Evolutionary conservation across 1,284 basidiomycete species (phyloP), one percentile per base, ranked within the genome.

Genomic region (Ustilago nuda): DNA sequence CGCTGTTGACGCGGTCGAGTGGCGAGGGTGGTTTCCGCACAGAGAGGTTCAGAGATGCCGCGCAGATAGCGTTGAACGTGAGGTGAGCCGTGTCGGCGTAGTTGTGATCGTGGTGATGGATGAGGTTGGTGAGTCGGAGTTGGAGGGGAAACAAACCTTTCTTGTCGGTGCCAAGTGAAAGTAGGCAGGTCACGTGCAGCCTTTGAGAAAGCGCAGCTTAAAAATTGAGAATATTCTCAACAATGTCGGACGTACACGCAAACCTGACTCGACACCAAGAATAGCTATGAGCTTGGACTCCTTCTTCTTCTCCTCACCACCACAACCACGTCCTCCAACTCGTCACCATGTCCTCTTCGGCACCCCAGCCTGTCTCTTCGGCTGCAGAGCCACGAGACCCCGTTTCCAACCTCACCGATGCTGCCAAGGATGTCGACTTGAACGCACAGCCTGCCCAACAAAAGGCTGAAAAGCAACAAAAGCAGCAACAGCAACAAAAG

Each of bases 291-390:
- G 55, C 59, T 66, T 53, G 56, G 56, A 53, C 60, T 62, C 41
- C 17, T 33, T 32, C 33, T 36, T 17, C n/a, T 19, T 51, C 11
- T 37, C 45, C 27, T 27, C 45, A 33, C 27, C 35, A 36, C 57
- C 13, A 36, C 43, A 4, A 50, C 43, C n/a, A 32, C 37, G n/a
- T 12, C 53, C 39, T 8, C 50, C 12, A 64, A 46, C 27, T 27
- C 55, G 32, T 35, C 37, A 61, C 50, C 59, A 74, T 74, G 66
- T 69, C 72, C 54, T 75, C 73, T 54, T 67, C 71, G 52, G 72
- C 72, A 56, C 72, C 78, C 8, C 72, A 82, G 15, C 74, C 79
- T 19, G 76, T 79, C 35, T 76, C 74, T 8, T 79, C 80, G 53
- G 62, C 76, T 51, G 74, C 78, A 17, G 62, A 70, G 64, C 69